Conservation (phyloP, 768 basidiomycete species). For the Rhizopogon vinicolor region DNA sequence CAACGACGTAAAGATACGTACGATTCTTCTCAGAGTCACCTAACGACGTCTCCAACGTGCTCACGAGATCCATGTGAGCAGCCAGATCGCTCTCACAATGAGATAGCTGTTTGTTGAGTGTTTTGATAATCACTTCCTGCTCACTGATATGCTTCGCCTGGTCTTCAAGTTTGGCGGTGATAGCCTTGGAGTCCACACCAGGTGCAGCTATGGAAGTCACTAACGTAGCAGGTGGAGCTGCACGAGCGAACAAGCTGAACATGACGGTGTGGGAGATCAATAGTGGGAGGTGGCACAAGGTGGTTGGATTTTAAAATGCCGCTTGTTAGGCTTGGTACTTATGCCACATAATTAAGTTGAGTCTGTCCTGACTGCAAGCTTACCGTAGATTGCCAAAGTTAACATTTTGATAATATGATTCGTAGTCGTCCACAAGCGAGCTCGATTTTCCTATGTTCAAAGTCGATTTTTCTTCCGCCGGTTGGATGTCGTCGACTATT, state of each 20-base stretch:
- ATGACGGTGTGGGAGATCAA: constrained; percentile 17
- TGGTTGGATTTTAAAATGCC: constrained; percentile 16
- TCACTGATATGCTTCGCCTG: constrained; percentile 76
- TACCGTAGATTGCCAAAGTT: no score
- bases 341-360: constrained; percentile 4
- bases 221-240: constrained; percentile 52
- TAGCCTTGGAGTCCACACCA: constrained; percentile 47
- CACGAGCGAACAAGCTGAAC: constrained; percentile 23
- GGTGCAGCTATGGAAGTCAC: constrained; percentile 40
- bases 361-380: constrained; percentile 2
- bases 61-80: constrained; percentile 87
- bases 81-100: constrained; percentile 91
- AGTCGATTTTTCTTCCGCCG: no score
- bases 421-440: no score
- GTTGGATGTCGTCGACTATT: no score
- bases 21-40: constrained; percentile 92
- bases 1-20: constrained; percentile 37
- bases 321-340: background rate
- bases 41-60: constrained; percentile 77
- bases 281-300: constrained; percentile 8
- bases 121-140: constrained; percentile 89
- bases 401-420: no score
- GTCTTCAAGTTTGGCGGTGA: constrained; percentile 57
- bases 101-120: constrained; percentile 88
- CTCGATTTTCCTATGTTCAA: no score